Evolutionary conservation across 2,329 filamentous ascomycete genomes (phyloP), one percentile per base, ranked within the genome.

Genomic region (Sphaerulina musiva): DNA sequence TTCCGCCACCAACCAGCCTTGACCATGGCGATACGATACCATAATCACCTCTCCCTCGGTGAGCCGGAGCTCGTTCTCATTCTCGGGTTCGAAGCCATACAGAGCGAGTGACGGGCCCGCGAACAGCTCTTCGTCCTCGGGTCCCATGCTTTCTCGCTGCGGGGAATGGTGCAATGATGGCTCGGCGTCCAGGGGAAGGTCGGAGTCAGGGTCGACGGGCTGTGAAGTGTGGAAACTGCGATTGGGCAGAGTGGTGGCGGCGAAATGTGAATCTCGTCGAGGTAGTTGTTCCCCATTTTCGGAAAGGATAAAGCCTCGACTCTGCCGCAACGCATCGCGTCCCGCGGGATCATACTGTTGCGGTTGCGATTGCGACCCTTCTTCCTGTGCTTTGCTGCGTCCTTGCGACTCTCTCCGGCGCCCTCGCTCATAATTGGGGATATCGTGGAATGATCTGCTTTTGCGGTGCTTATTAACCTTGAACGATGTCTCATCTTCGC

Each of bases 1-100:
- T 73, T 96, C 89, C 3, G 93, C 93, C 23, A 98, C 93, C 48
- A 98, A 79, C 93, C 93, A 98, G 52, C 93, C 93, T 72, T 97
- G 90, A 12, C 92, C 92, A 68, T 97, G 91, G 42, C 93, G 82
- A 70, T 97, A 98, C 12, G 89, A 95, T 23, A 98, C 91, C 77
- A 93, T 87, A 53, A 98, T 95, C 54, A 96, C 89, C 68, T 98
- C 93, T 5, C 93, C 93, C 72, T 98, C 93, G 0, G 89, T 84
- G 45, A 98, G 76, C 3, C 90, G 89, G 54, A 98, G 76, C 71
- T 98, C 93, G 68, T 97, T 98, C 69, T 96, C 90, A 69, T 97
- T 96, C 71, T 97, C 92, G 32, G 91, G 82, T 63, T 85, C 85
- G 72, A 98, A 98, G 69, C 96, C 91, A 69, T 95, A 98, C 20